These are phyloP conservation scores for Blastomyces gilchristii DNA, from an alignment of 2,329 filamentous ascomycete genomes.

Conservation along the genomic window DNA sequence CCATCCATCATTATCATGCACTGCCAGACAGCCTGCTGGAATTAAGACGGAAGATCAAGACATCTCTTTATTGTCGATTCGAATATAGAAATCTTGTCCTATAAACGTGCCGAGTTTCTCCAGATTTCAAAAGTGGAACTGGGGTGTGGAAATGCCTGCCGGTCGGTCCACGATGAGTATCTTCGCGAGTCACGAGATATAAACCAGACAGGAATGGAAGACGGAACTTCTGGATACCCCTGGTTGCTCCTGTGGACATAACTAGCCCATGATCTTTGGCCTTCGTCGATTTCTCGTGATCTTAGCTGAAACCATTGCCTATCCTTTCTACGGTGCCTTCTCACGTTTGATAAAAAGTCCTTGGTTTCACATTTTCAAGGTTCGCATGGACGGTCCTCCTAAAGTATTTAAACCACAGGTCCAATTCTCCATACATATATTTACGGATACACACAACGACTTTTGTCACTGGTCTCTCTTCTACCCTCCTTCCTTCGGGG, in stretches of 20 bases:
- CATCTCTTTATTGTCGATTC: background rate
- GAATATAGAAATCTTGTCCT: background rate
- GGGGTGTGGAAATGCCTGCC: background rate
- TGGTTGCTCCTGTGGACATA: background rate
- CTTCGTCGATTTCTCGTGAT: background rate
- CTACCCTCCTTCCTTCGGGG: background rate
- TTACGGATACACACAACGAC: background rate
- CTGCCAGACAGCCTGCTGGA: no score
- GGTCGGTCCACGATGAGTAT: background rate
- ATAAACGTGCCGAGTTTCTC: background rate
- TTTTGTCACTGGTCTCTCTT: background rate
- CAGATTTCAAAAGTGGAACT: background rate
- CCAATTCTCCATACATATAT: background rate
- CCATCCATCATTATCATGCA: no score
- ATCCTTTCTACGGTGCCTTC: background rate
- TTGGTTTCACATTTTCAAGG: constrained; percentile 1
- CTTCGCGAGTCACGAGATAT: background rate
- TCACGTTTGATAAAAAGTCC: background rate
- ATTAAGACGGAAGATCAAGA: no score
- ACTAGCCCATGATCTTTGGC: background rate
- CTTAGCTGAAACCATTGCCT: background rate
- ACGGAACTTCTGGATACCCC: no score
- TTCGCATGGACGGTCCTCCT: background rate
- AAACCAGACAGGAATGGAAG: background rate
- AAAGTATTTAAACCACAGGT: background rate